Percentiles rank a stretch among this genome's conserved stretches.
These are phyloP conservation scores for Flaveria trinervia DNA, from an alignment of 129 eudicot species.

Conservation along the genomic window DNA sequence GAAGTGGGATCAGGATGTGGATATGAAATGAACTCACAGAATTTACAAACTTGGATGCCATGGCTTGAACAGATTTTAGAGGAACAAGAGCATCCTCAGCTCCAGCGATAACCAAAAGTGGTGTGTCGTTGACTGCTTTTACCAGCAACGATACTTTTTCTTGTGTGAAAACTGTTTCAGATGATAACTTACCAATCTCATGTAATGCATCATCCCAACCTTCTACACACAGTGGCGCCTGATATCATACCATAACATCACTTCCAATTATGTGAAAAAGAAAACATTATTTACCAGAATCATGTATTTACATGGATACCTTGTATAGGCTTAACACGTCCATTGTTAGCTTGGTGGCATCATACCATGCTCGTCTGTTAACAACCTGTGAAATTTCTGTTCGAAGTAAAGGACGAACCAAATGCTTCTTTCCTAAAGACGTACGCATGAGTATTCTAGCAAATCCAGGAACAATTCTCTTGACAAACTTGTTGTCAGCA, in stretches of 20 bases:
- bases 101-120: slow-evolving; percentile 80
- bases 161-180: slow-evolving; percentile 71
- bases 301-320: slow-evolving; percentile 41
- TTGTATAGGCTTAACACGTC: slow-evolving; percentile 83
- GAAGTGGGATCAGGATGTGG: neutral
- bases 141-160: slow-evolving; percentile 58
- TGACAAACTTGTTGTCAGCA: slow-evolving; percentile 71
- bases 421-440: slow-evolving; percentile 78
- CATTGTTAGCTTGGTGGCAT: slow-evolving; percentile 85
- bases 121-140: slow-evolving; percentile 64
- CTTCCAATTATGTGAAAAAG: neutral
- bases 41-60: slow-evolving; percentile 88
- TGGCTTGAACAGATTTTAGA: slow-evolving; percentile 64
- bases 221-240: slow-evolving; percentile 91
- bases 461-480: slow-evolving; percentile 94
- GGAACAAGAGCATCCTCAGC: slow-evolving; percentile 95
- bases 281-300: neutral
- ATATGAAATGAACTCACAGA: slow-evolving; percentile 60
- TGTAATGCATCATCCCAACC: slow-evolving; percentile 98
- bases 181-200: slow-evolving; percentile 83
- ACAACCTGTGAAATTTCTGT: slow-evolving; percentile 92
- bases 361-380: slow-evolving; percentile 96
- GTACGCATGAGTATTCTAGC: slow-evolving; percentile 94
- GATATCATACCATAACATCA: slow-evolving; percentile 25
- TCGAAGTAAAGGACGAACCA: slow-evolving; percentile 81